phyloP scores from a whole-genome alignment of 768 basidiomycete species.

The Pisolithus tinctorius region DNA sequence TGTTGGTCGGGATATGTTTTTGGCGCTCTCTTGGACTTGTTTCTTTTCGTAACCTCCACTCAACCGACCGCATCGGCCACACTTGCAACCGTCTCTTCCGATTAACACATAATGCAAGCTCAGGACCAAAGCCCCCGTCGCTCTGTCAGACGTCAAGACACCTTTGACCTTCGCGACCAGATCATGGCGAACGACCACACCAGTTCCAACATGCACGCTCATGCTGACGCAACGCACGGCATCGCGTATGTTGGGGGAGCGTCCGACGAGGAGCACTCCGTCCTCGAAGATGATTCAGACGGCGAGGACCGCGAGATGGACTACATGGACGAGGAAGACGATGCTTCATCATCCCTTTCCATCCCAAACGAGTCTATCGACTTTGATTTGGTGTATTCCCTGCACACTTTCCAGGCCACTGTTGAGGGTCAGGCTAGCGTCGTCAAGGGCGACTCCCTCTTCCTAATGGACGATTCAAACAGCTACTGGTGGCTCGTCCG shows the following conservation, averaged over 20 bases:
- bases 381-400: constrained; percentile 87
- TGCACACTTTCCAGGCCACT: constrained; percentile 95
- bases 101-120: constrained; percentile 15
- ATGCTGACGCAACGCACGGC: constrained; percentile 39
- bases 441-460: constrained; percentile 94
- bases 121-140: constrained; percentile 19
- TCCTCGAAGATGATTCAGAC: constrained; percentile 82
- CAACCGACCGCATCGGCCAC: background rate
- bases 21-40: background rate
- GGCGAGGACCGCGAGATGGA: constrained; percentile 61
- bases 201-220: constrained; percentile 43
- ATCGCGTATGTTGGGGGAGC: constrained; percentile 28
- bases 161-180: constrained; percentile 67
- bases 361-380: constrained; percentile 91
- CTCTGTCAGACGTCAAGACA: constrained; percentile 42
- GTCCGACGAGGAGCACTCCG: constrained; percentile 75
- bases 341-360: constrained; percentile 74
- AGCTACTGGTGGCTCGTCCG: constrained; percentile 99
- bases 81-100: background rate
- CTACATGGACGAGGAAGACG: constrained; percentile 68
- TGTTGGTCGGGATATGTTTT: background rate
- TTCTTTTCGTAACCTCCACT: background rate
- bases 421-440: constrained; percentile 99
- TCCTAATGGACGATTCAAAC: constrained; percentile 97
- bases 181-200: constrained; percentile 47